Evolutionary conservation across 202 grass and related monocot genomes (phyloP).

Genomic region (Hordeum pubiflorum): DNA sequence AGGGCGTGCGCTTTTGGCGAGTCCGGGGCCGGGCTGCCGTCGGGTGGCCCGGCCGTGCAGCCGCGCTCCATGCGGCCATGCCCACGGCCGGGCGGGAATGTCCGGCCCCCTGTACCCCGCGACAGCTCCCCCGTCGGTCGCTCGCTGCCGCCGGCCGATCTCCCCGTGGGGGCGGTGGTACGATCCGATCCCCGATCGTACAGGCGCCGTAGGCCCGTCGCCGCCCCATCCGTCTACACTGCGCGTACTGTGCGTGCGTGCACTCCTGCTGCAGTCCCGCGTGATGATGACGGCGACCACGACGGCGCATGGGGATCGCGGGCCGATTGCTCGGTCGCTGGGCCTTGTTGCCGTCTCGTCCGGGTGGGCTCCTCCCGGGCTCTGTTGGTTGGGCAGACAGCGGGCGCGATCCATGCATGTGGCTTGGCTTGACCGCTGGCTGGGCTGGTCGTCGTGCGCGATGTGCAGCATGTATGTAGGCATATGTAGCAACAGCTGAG

Average conservation of each 20-base stretch:
- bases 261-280: too few relatives aligned
- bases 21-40: background rate
- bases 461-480: too few relatives aligned
- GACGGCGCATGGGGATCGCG: background rate
- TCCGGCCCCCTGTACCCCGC: background rate
- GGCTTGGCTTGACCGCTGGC: background rate
- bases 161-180: too few relatives aligned
- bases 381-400: background rate
- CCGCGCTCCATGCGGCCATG: background rate
- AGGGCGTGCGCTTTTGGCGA: background rate
- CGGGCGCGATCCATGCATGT: background rate
- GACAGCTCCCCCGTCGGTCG: background rate
- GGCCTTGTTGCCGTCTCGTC: background rate
- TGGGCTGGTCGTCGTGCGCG: too few relatives aligned
- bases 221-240: too few relatives aligned
- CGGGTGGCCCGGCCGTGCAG: constrained; percentile 18
- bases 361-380: background rate
- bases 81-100: background rate
- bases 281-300: too few relatives aligned
- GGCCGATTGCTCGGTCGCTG: background rate
- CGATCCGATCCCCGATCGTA: too few relatives aligned
- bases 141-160: too few relatives aligned
- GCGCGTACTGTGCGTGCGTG: too few relatives aligned
- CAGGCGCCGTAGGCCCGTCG: too few relatives aligned
- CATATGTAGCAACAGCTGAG: too few relatives aligned